Evolutionary conservation across 2,329 filamentous ascomycete species (phyloP), one percentile per base, ranked within the genome.

Genomic region (Ascochyta clinopodiicola): DNA sequence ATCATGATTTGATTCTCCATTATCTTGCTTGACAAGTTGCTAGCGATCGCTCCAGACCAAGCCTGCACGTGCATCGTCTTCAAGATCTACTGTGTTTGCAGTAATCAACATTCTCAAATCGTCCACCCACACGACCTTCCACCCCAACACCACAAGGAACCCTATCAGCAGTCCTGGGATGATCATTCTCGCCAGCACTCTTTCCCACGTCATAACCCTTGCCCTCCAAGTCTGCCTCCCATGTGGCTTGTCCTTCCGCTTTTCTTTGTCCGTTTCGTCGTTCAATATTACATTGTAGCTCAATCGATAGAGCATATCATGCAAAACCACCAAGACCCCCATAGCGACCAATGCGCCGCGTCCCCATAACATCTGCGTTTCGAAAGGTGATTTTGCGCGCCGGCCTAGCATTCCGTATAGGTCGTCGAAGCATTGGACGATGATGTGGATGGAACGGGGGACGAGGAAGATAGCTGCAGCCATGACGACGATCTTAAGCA

Each of bases 341-440:
- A 50, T 7, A 13, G 36, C 52, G 6, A n/a, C 12, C 1, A 44
- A 1, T 1, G 22, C 19, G 2, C 59, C 38, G 1, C 31, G 37
- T 12, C 32, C 32, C 35, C 27, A 45, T 2, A 31, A 13, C 2
- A 32, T 13, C 7, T 44, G n/a, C 6, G 36, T 40, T 21, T 47
- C 52, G 34, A 57, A 61, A 12, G 49, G 46, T 8, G 61, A 60
- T 25, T 44, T 39, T 4, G 59, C 57, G 22, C 55, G 39, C 12
- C 61, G 55, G 0, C 59, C 57, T 2, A 56, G 21, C 21, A 42
- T 15, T 6, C 57, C 57, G 29, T 59, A 40, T 3, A 60, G 15
- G 1, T 44, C 32, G 32, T 53, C 47, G 19, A 64, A 15, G 21
- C 25, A 49, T 35, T 38, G 51, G n/a, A 62, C 60, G 12, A 57